Base-by-base conservation (phyloP, 768 basidiomycete genomes). In the Mycena polygramma region DNA sequence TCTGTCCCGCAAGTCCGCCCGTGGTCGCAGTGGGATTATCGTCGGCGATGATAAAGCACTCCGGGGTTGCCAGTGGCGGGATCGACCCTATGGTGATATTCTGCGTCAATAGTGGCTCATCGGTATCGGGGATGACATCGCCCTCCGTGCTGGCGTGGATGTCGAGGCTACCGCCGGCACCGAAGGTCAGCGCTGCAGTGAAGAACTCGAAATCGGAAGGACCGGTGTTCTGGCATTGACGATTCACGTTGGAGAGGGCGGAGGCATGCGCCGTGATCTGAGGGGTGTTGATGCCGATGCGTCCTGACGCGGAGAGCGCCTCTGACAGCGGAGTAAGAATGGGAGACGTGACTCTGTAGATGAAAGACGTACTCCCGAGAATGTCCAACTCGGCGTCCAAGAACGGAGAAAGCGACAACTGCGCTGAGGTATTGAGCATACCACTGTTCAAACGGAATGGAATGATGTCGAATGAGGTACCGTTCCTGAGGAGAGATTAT, bases 401-500 rank as follows among this genome's bases (percentile, higher is more conserved):
- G 24, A 70, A 70, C 2, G 64, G 69, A 1, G 69, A 70, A 0
- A 70, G 36, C 0, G 63, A 46, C 5, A 66, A 19, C 7, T 49
- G 58, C 10, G 69, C 54, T 8, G 53, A 49, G 2, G 69, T 46
- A 51, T 70, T 66, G 45, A 66, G 17, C 3, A 57, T 57, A 7
- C 69, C 69, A 17, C 59, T 62, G 45, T 70, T 70, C 14, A 70
- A 20, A 8, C 69, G 39, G 37, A 70, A 70, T 0, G 69, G 69
- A 7, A 70, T 57, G 0, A 66, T 20, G 0, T 60, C 58, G 14
- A 70, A 70, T 1, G 63, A 61, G 6, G 63, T 20, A 1, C 0
- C 26, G 4, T 62, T n/a, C 68, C 69, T 66, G 37, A 0, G 41
- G 8, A 17, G 0, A 9, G 41, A 2, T 51, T 1, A 45, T 3